Conservation (phyloP, 2,329 filamentous ascomycete species). For the Grosmannia huntii region DNA sequence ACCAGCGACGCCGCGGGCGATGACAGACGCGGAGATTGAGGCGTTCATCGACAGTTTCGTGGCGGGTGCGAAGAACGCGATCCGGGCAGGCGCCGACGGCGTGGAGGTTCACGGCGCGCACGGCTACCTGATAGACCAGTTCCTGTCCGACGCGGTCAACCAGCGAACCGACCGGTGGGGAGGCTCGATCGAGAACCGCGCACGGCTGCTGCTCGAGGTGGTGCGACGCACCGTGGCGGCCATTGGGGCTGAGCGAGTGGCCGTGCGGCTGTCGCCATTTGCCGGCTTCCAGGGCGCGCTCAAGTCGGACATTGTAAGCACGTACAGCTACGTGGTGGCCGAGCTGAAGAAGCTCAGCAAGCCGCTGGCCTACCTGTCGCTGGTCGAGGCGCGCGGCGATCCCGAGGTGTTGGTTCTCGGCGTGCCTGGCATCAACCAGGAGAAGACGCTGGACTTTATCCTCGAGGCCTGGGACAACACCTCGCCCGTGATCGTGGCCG, state of each 20-base stretch:
- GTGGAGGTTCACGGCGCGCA: slow-evolving; percentile 29
- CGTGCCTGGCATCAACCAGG: slow-evolving; percentile 19
- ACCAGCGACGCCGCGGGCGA: neutral
- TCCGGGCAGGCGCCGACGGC: slow-evolving; percentile 38
- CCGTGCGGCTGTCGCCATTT: too few relatives aligned
- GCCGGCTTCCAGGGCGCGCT: slow-evolving; percentile 8
- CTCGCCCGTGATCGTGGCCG: slow-evolving; percentile 18
- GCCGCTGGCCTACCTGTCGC: slow-evolving; percentile 36
- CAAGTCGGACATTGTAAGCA: slow-evolving; percentile 41
- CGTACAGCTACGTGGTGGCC: slow-evolving; percentile 40
- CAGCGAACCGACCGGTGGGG: slow-evolving; percentile 41
- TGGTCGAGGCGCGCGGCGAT: slow-evolving; percentile 32
- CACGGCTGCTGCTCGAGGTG: slow-evolving; percentile 38
- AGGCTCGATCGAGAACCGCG: slow-evolving; percentile 40
- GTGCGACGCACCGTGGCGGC: slow-evolving; percentile 2
- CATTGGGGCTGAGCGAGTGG: too few relatives aligned
- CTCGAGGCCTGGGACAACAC: slow-evolving; percentile 18
- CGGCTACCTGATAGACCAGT: slow-evolving; percentile 37
- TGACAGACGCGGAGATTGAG: slow-evolving; percentile 25
- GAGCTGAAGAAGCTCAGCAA: slow-evolving; percentile 32
- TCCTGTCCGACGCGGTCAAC: slow-evolving; percentile 41
- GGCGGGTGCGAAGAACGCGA: slow-evolving; percentile 26
- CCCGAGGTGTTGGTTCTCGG: slow-evolving; percentile 11
- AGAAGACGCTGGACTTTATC: slow-evolving; percentile 16
- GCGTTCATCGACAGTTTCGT: slow-evolving; percentile 19